Evolutionary conservation across 768 basidiomycete genomes (phyloP), one percentile per base, ranked within the genome.

Genomic region (Trametes villosa): DNA sequence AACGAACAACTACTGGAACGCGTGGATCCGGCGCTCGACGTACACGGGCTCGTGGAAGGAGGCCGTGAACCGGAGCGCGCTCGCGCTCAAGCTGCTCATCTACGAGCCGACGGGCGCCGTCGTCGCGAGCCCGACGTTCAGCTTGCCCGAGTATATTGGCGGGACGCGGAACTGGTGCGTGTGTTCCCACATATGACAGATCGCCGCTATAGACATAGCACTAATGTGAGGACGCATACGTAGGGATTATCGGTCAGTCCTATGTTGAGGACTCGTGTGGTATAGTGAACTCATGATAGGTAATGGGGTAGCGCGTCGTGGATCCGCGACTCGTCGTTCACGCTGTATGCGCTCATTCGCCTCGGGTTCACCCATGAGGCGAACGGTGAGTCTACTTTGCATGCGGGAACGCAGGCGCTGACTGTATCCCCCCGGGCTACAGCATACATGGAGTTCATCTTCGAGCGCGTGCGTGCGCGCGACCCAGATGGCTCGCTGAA

Each of bases 321-420:
- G 91, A 93, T 98, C 68, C 87, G 96, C n/a, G 96, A 99, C 70
- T 89, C 94, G 0, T 92, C 91, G 0, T 99, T 99, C 79, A 94
- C 94, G 0, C 82, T 98, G 6, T 99, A 98, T 69, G 96, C 96
- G 0, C 81, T 98, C 38, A 88, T 98, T 58, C 83, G 97, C 38
- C 82, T 98, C 0, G 97, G 96, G 0, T 98, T 96, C 75, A 98
- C 95, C 0, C 83, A 91, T 20, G 96, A 99, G 71, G 94, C 94
- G 0, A 89, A 92, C 64, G 83, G 92, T 92, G 56, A n/a, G 79
- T 72, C 15, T 49, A 7, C 18, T 12, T 9, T 11, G 30, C 6
- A n/a, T 45, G 18, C 9, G 42, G 9, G 24, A 13, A 5, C 4
- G 11, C 22, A 26, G 11, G 44, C 20, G 42, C 33, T 27, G 44